phyloP scores from a whole-genome alignment of 2,329 filamentous ascomycete genomes.

The Aureobasidium sp. region DNA sequence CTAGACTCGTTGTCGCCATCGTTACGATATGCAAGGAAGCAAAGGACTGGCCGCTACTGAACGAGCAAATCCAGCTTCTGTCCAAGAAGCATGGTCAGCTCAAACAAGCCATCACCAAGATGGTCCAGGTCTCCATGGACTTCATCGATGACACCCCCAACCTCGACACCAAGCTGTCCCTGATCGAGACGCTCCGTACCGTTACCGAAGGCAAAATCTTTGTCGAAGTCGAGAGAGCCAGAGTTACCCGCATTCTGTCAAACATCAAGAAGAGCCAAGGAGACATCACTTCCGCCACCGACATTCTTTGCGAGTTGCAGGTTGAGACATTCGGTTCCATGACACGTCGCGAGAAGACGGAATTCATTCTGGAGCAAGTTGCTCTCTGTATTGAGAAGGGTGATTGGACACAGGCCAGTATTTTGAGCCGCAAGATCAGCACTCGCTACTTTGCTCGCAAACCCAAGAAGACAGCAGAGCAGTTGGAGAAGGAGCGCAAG shows the following conservation, averaged over 20 bases:
- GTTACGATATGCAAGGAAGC: slow-evolving; percentile 91
- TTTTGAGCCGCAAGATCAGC: slow-evolving; percentile 94
- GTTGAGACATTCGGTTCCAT: slow-evolving; percentile 99
- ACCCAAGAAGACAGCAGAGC: slow-evolving; percentile 81
- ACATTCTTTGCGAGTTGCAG: slow-evolving; percentile 93
- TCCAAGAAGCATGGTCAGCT: slow-evolving; percentile 99
- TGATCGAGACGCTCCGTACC: slow-evolving; percentile 91
- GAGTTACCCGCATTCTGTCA: slow-evolving; percentile 89
- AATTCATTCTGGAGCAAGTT: slow-evolving; percentile 96
- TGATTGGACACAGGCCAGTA: slow-evolving; percentile 93
- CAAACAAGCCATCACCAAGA: slow-evolving; percentile 97
- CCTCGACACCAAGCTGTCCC: slow-evolving; percentile 78
- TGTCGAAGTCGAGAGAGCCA: slow-evolving; percentile 94
- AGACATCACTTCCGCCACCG: slow-evolving; percentile 80
- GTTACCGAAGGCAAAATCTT: slow-evolving; percentile 99
- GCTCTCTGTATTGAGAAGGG: slow-evolving; percentile 88
- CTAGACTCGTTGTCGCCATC: slow-evolving; percentile 76
- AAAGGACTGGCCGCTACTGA: slow-evolving; percentile 88
- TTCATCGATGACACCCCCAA: slow-evolving; percentile 84
- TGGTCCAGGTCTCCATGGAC: slow-evolving; percentile 93
- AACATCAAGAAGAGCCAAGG: slow-evolving; percentile 97
- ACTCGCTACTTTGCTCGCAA: slow-evolving; percentile 85
- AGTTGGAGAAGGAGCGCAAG: slow-evolving; percentile 85
- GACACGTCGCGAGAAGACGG: slow-evolving; percentile 94
- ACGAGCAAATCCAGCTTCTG: slow-evolving; percentile 89